Base-by-base conservation (phyloP, 2,329 filamentous ascomycete genomes). In the Amylocarpus encephaloides region DNA sequence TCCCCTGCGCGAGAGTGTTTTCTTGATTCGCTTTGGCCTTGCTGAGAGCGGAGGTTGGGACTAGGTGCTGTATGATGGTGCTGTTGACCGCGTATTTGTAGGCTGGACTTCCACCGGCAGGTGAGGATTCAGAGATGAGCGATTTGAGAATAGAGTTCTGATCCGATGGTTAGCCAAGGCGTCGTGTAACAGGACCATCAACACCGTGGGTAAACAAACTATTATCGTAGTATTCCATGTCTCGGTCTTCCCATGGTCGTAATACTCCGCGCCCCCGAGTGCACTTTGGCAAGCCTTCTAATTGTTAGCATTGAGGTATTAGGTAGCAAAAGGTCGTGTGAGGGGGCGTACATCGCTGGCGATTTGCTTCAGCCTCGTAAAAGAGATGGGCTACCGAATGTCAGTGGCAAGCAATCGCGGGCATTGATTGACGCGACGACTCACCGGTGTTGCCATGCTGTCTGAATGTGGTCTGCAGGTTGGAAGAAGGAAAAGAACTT, bases 51-150 rank as follows among this genome's bases (percentile, higher is more conserved):
- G 80, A 79, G 11, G 80, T 84, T 48, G 85, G 80, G 16, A 85
- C 80, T 32, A 92, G 76, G 73, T 97, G 92, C 75, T 98, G 92
- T 61, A 97, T 94, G 66, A 97, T 96, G 59, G 92, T 97, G 75
- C 88, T 94, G 78, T 95, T 97, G 73, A 95, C 90, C 61, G 90
- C 88, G 73, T 92, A 97, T 72, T 97, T 97, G 80, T 84, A 95
- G 13, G 74, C 70, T 5, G 87, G 85, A 22, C 79, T 73, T 26
- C 75, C 70, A 53, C 75, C 73, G 54, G 76, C 71, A 15, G 80
- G 76, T 15, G 79, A 81, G 45, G 85, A 83, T 67, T 91, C 86
- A 59, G 84, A 83, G 69, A 92, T 88, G 58, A 92, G 77, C 46
- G 82, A 77, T 65, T 86, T 82, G 58, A 93, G 82, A 67, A 92